A percentile compares a stretch with the other conserved stretches of the same genome.
phyloP scores from a whole-genome alignment of 495 filamentous ascomycete species.

The Annulohypoxylon nitens region DNA sequence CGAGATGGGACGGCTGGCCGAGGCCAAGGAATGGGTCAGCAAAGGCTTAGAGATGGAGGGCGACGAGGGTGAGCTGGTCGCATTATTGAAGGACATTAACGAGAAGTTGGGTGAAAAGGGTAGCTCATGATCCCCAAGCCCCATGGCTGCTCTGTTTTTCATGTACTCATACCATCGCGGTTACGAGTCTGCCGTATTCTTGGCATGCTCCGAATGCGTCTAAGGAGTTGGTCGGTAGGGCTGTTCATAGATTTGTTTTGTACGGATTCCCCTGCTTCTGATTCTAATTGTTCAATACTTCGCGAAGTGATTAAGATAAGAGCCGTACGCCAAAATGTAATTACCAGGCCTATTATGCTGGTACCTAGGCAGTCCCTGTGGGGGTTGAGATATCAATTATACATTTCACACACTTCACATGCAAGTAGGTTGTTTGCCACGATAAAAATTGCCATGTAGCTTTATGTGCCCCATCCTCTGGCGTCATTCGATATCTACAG shows the following conservation, averaged over 20 bases:
- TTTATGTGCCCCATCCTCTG: slow-evolving; percentile 12
- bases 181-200: not conserved
- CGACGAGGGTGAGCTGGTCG: slow-evolving; percentile 75
- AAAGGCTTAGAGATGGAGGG: slow-evolving; percentile 87
- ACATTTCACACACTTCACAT: not conserved
- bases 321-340: not conserved
- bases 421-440: slow-evolving; percentile 3
- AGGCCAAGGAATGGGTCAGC: slow-evolving; percentile 80
- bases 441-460: slow-evolving; percentile 17
- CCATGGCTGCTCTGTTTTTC: not conserved
- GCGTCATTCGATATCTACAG: slow-evolving; percentile 18
- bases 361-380: not conserved
- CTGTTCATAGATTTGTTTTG: slow-evolving; percentile 14
- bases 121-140: slow-evolving; percentile 26
- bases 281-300: not conserved
- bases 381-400: not conserved
- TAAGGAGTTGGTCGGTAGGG: slow-evolving; percentile 31
- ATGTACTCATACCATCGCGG: not conserved
- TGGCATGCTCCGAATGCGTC: slow-evolving; percentile 22
- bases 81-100: slow-evolving; percentile 78
- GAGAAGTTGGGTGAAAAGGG: slow-evolving; percentile 50
- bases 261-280: not conserved
- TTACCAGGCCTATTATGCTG: not conserved
- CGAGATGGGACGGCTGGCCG: slow-evolving; percentile 91
- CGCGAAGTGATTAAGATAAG: not conserved